Evolutionary conservation across 352 stramenopile genomes (phyloP).

Genomic region (Phytopythium kandeliae): DNA sequence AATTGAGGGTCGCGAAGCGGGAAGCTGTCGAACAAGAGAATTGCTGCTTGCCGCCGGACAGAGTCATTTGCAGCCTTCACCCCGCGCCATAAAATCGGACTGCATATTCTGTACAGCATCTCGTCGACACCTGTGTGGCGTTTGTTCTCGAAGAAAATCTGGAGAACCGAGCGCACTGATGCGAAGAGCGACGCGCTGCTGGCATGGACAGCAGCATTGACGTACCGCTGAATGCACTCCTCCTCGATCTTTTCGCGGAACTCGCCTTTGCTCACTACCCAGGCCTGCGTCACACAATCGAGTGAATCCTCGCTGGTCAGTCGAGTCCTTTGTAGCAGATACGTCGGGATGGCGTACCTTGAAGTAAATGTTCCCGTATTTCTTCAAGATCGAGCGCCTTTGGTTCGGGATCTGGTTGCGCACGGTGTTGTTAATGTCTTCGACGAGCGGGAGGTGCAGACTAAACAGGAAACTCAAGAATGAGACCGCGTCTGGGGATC

Average conservation of each 20-base stretch:
- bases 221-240: conserved; percentile 77
- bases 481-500: conserved; percentile 68
- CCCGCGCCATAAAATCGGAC: conserved; percentile 79
- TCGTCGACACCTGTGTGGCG: conserved; percentile 72
- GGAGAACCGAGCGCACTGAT: conserved; percentile 54
- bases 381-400: conserved; percentile 74
- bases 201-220: conserved; percentile 69
- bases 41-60: conserved; percentile 71
- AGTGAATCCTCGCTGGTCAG: background rate
- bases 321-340: background rate
- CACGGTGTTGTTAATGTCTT: conserved; percentile 86
- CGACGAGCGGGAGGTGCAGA: conserved; percentile 77
- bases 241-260: conserved; percentile 73
- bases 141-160: conserved; percentile 87
- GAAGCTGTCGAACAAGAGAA: conserved; percentile 84
- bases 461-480: conserved; percentile 87
- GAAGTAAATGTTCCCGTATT: conserved; percentile 81
- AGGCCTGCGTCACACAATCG: conserved; percentile 28
- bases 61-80: conserved; percentile 81
- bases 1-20: conserved; percentile 71
- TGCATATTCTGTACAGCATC: conserved; percentile 82
- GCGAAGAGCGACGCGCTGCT: conserved; percentile 63
- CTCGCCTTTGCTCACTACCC: conserved; percentile 49
- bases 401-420: conserved; percentile 83
- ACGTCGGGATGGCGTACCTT: conserved; percentile 26